Conservation (phyloP, 352 stramenopile genomes). For the Globisporangium polare region DNA sequence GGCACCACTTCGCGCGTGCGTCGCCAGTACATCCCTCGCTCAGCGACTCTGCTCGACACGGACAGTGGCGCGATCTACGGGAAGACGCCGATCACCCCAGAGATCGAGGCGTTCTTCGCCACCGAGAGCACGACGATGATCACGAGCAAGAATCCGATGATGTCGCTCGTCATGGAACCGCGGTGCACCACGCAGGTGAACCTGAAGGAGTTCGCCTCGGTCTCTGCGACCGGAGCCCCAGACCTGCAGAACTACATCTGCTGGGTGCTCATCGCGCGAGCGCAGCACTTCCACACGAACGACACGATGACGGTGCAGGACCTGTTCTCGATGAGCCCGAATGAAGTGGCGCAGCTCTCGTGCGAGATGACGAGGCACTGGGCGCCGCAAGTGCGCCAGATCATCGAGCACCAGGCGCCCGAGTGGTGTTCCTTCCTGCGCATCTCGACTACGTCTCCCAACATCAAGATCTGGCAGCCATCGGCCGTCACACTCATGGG, state of each 20-base stretch:
- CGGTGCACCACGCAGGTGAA: slow-evolving; percentile 29
- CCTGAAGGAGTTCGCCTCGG: slow-evolving; percentile 21
- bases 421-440: slow-evolving; percentile 57
- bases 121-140: slow-evolving; percentile 47
- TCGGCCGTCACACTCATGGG: slow-evolving; percentile 49
- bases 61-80: slow-evolving; percentile 66
- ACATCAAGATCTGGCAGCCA: slow-evolving; percentile 40
- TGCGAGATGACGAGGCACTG: slow-evolving; percentile 46
- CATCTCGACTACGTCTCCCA: slow-evolving; percentile 55
- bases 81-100: slow-evolving; percentile 47
- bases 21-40: slow-evolving; percentile 45
- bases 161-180: slow-evolving; percentile 61
- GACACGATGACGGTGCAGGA: slow-evolving; percentile 31
- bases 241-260: slow-evolving; percentile 52
- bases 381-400: slow-evolving; percentile 35
- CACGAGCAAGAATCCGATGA: slow-evolving; percentile 34
- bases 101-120: slow-evolving; percentile 45
- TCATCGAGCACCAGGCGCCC: slow-evolving; percentile 38
- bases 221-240: slow-evolving; percentile 9
- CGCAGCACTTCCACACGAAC: slow-evolving; percentile 35
- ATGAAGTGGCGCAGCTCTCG: slow-evolving; percentile 40
- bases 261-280: slow-evolving; percentile 56
- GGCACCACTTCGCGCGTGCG: slow-evolving; percentile 56
- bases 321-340: slow-evolving; percentile 40
- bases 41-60: slow-evolving; percentile 49